Base-by-base conservation (phyloP, 2,329 filamentous ascomycete genomes). In the Dothiorella sarmentorum region DNA sequence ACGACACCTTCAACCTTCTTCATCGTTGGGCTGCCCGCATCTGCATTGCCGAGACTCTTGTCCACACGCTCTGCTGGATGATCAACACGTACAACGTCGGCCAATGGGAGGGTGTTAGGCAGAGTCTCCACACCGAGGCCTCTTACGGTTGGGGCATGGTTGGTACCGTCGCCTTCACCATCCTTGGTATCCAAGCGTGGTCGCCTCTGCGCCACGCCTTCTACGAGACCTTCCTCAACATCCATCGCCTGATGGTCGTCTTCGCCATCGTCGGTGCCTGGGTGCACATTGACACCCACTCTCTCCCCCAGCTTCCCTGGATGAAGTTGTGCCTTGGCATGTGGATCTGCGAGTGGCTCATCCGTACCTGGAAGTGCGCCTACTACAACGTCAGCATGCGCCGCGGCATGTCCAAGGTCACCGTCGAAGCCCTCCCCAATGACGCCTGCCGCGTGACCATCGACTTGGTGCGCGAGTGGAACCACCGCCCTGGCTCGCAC, bases 1-100 rank as follows among this genome's bases (percentile, higher is more conserved):
- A 97, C 76, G 94, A 97, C 73, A 96, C 92, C 0, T 97, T 95
- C 81, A 97, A 97, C 71, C 85, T 94, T 7, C 78, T 94, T 52
- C 90, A 95, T 72, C 84, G 90, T 63, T 95, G 90, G 89, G 83
- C 90, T 62, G 90, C 89, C 26, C 83, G 90, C 24, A 84, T 92
- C 42, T 82, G 89, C 38, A 83, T 90, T 22, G 59, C 86, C 2
- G 86, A 93, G 70, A 76, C 82, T n/a, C 65, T 91, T 47, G 78
- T 87, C 13, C 90, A 95, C 73, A 86, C 86, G 2, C 66, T 84
- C 35, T 83, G 84, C 42, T 97, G 91, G 89, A 76, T 85, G 20
- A 82, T 89, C 65, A 90, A 91, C 59, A 86, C 71, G 4, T 61
- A 65, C 26, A 33, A 83, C 9, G 85, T 85, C 47, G 80, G 82